Base-by-base conservation (phyloP, 2,329 filamentous ascomycete species). In the Cercospora sesami region DNA sequence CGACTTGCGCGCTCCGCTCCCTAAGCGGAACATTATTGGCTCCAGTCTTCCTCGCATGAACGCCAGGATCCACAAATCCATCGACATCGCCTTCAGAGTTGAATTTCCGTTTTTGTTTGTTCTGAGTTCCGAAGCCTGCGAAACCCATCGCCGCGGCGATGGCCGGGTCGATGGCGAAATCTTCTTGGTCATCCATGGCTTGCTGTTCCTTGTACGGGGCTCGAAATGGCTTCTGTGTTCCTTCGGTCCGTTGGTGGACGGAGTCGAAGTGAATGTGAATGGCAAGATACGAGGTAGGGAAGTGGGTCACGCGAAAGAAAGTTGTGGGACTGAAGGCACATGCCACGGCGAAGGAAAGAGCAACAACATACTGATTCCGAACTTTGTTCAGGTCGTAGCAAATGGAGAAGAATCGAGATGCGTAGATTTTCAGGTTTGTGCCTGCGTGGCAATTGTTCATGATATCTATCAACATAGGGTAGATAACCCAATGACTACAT, bases 121-220 rank as follows among this genome's bases (percentile, higher is more conserved):
- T 80, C 72, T 85, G 82, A 9, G 80, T 79, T 72, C 90, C 90
- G 75, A 94, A 94, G 66, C 86, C 85, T 8, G 88, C 85, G 79
- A 93, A 93, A 70, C 91, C 91, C 88, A 93, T 90, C 58, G 86
- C 84, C 51, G 86, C 85, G 23, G 89, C 88, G 78, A 92, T 88
- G 63, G 86, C 86, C 51, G 81, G 80, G 60, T 86, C 83, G 21
- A 81, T 75, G n/a, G 82, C 81, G 69, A 80, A 77, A 26, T 74
- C 74, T n/a, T 77, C 73, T 51, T 67, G 60, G 33, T 69, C 66
- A 58, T 71, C 70, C 69, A 74, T 73, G 16, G 61, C 31, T 55
- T 36, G 31, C 12, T 36, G 12, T 36, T 14, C 9, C 31, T 14
- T 36, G 31, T 1, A 14, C 1, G 1, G 14, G 31, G 31, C 12